Evolutionary conservation across 805 yeast genomes (phyloP).

Genomic region (Candida arabinofermentans): DNA sequence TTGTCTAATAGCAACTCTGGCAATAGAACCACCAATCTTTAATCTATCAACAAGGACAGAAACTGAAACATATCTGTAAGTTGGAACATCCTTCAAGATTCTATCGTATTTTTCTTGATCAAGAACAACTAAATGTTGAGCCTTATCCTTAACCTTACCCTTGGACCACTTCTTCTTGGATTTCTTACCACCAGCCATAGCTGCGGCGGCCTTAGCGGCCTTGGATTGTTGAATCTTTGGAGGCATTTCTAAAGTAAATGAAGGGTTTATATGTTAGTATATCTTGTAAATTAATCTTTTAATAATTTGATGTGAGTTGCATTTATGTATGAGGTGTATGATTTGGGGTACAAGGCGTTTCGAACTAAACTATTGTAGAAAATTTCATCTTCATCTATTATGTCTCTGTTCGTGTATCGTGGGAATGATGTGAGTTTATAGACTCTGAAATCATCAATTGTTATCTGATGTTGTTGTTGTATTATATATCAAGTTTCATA

Average conservation of each 20-base stretch:
- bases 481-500: no score
- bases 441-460: no score
- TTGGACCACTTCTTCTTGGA: slow-evolving; percentile 99
- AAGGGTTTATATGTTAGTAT: not conserved
- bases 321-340: no score
- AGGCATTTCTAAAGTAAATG: slow-evolving; percentile 64
- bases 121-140: slow-evolving; percentile 93
- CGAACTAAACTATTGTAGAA: no score
- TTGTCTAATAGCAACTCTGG: slow-evolving; percentile 96
- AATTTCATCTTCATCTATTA: no score
- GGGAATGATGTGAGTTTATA: no score
- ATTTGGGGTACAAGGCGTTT: no score
- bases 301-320: no score
- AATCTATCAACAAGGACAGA: slow-evolving; percentile 98
- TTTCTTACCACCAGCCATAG: slow-evolving; percentile 99
- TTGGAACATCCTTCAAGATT: slow-evolving; percentile 98
- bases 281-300: no score
- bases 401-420: no score
- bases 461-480: no score
- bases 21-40: slow-evolving; percentile 98
- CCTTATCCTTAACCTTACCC: slow-evolving; percentile 99
- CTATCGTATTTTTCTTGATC: slow-evolving; percentile 99
- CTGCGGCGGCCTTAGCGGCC: slow-evolving; percentile 99
- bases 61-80: slow-evolving; percentile 96
- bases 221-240: slow-evolving; percentile 98